A percentile compares a stretch with the other conserved stretches of the same genome.
These are phyloP conservation scores for Tardiomyces depauwii DNA, from an alignment of 1,139 yeast genomes.

Conservation along the genomic window DNA sequence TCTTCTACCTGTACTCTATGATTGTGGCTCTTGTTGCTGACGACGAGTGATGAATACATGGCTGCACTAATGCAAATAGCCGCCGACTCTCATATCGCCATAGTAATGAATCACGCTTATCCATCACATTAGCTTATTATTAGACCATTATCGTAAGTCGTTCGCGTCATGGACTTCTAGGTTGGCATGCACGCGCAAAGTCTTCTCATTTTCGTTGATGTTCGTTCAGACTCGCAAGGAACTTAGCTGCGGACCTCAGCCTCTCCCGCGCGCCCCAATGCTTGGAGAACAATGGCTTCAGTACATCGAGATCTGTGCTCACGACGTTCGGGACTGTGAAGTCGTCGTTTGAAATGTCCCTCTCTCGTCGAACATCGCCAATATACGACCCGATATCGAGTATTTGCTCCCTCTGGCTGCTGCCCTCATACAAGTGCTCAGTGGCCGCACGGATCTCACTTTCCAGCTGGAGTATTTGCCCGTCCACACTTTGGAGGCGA, in stretches of 20 bases:
- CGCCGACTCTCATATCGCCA: too few species aligned
- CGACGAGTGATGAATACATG: conserved; percentile 9
- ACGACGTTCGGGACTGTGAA: neutral
- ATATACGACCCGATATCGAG: neutral
- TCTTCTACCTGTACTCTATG: conserved; percentile 93
- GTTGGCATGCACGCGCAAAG: too few species aligned
- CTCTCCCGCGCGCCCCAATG: neutral
- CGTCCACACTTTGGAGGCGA: neutral
- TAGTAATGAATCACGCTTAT: too few species aligned
- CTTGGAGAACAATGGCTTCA: neutral
- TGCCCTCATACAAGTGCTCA: neutral
- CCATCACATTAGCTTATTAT: too few species aligned
- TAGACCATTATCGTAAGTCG: too few species aligned
- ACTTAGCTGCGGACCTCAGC: neutral
- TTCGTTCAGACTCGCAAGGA: too few species aligned
- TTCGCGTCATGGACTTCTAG: too few species aligned
- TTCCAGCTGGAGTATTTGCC: neutral
- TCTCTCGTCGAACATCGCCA: neutral
- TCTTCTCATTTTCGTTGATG: too few species aligned
- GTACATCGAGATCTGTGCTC: neutral
- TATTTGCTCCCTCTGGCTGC: neutral
- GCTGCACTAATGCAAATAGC: too few species aligned
- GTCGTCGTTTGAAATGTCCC: neutral
- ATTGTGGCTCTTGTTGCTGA: conserved; percentile 86
- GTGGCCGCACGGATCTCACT: neutral